Percentiles rank a stretch among this genome's conserved stretches.
These are phyloP conservation scores for Coffea eugenioides DNA, from an alignment of 257 asterid species.

Conservation along the genomic window DNA sequence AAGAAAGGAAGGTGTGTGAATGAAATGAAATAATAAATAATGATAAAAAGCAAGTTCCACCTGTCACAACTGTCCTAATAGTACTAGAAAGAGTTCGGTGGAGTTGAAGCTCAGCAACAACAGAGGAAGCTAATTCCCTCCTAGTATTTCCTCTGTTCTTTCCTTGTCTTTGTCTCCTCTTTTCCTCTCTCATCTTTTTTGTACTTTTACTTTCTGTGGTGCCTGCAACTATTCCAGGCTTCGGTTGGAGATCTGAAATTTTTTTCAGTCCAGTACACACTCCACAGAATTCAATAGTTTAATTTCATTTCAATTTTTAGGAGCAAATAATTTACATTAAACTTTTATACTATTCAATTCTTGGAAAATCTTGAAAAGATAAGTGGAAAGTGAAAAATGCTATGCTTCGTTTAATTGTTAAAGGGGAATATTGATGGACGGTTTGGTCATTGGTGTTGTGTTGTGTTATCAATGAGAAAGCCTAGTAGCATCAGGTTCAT, in stretches of 20 bases:
- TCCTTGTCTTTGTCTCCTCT: constrained; percentile 1
- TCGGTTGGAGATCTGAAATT: neutral
- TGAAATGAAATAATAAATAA: neutral
- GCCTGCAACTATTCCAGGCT: constrained; percentile 7
- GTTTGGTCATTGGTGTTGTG: neutral
- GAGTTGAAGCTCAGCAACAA: constrained; percentile 5
- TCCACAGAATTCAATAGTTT: neutral
- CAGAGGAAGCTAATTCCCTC: constrained; percentile 14
- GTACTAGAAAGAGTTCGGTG: neutral
- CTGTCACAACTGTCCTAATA: neutral
- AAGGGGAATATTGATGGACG: neutral
- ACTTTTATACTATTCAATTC: neutral
- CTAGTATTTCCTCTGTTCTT: neutral
- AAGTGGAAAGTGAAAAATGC: constrained; percentile 2
- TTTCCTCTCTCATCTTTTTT: neutral
- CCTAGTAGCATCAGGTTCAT: neutral
- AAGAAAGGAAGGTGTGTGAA: neutral
- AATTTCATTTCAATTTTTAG: neutral
- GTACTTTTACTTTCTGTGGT: neutral
- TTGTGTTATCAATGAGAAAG: neutral
- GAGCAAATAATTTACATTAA: neutral
- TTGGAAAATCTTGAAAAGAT: neutral
- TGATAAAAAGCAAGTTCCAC: neutral
- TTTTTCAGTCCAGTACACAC: neutral
- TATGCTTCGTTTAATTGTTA: neutral